Evolutionary conservation across 2,329 filamentous ascomycete species (phyloP).

Genomic region (Rosellinia necatrix): DNA sequence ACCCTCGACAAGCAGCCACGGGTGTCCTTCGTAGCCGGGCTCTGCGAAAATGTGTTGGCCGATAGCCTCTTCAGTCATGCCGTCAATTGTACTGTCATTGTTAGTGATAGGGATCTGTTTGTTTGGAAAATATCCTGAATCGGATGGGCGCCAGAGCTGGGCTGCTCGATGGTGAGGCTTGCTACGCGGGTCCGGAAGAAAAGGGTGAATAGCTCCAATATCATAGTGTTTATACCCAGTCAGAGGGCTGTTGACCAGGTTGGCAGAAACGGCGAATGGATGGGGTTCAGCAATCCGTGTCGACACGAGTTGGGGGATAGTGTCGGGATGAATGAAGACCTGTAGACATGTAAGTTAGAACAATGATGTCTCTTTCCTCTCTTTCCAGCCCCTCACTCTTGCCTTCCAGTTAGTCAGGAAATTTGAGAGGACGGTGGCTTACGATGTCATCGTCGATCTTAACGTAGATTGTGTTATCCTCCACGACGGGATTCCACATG

Average conservation of each 20-base stretch:
- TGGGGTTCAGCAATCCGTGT: constrained; percentile 56
- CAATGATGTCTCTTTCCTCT: not conserved
- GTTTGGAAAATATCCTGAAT: constrained; percentile 29
- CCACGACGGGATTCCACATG: constrained; percentile 40
- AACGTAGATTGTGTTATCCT: constrained; percentile 48
- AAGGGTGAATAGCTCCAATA: constrained; percentile 55
- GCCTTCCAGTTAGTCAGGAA: not conserved
- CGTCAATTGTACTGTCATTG: constrained; percentile 16
- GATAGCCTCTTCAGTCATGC: constrained; percentile 22
- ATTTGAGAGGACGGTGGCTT: constrained; percentile 23
- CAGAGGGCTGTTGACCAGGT: constrained; percentile 60
- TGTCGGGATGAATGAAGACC: constrained; percentile 41
- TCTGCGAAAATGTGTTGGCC: constrained; percentile 39
- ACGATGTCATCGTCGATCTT: constrained; percentile 53
- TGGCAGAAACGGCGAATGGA: constrained; percentile 57
- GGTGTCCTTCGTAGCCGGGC: constrained; percentile 48
- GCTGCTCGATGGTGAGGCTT: constrained; percentile 34
- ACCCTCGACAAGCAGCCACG: constrained; percentile 54
- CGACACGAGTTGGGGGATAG: constrained; percentile 58
- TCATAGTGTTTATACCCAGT: constrained; percentile 60
- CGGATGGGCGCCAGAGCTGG: constrained; percentile 47
- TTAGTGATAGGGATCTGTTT: constrained; percentile 27
- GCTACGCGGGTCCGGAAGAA: constrained; percentile 53
- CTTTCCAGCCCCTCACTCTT: too few relatives aligned
- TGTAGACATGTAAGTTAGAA: constrained; percentile 15